Base-by-base conservation (phyloP, 352 stramenopile species). In the Pythium inflatum region DNA sequence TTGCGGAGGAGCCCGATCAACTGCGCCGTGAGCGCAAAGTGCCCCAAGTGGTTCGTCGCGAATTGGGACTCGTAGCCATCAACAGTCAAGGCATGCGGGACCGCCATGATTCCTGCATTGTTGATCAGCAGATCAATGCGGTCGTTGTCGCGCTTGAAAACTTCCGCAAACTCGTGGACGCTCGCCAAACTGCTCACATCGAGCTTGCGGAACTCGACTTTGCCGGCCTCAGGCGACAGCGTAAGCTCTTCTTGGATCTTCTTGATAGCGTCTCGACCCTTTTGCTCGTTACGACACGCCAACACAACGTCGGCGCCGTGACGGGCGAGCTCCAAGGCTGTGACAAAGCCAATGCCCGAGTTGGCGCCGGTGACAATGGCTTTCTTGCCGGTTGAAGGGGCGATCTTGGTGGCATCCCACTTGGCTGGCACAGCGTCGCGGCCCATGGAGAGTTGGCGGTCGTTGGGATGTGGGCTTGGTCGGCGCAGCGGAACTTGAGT, bases 281-380 rank as follows among this genome's bases (percentile, higher is more conserved):
- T 76, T 31, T 62, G 62, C 51, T 79, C 68, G 33, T 45, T 53
- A 9, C 58, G 30, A 30, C 64, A 78, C 57, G 6, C 85, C 0
- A 91, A 53, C 36, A 91, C 74, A 22, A 93, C 85, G 24, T 85
- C 56, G 27, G 80, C 89, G 31, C 80, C 74, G 54, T 85, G 81
- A 55, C 82, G 73, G 57, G 75, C 88, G 36, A 97, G 75, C 7
- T 66, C 68, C 46, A 79, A 64, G 3, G 89, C 78, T 9, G 85
- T 93, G 62, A 83, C 79, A 50, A 87, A 91, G 9, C 91, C 91
- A 51, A 97, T 78, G 16, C 88, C 87, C 14, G 88, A 81, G 66
- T 96, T 97, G 54, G 68, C 75, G 30, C 89, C 91, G 5, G 90
- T 97, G 58, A 97, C 82, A 53, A 97, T 73, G n/a, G 78, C 85